Percentiles rank a stretch among this genome's conserved stretches.
phyloP scores from a whole-genome alignment of 257 asterid species.

The Henckelia pumila region DNA sequence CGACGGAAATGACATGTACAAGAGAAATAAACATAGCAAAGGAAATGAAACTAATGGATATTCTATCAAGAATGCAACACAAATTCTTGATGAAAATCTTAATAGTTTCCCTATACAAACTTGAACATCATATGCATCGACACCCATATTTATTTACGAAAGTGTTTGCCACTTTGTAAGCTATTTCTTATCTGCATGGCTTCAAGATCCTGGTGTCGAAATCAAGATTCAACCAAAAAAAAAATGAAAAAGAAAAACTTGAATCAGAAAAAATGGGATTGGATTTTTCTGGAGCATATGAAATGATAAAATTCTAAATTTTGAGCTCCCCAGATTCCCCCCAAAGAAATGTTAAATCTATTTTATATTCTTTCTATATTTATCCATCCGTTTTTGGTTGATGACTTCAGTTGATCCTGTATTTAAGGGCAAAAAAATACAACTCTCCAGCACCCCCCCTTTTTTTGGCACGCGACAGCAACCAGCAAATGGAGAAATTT shows the following conservation, averaged over 20 bases:
- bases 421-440: conserved; percentile 35
- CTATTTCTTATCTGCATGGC: background rate
- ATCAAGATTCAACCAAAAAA: conserved; percentile 13
- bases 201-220: background rate
- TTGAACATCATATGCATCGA: conserved; percentile 43
- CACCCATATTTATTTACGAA: conserved; percentile 39
- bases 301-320: conserved; percentile 8
- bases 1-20: conserved; percentile 46
- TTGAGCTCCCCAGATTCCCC: background rate
- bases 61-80: conserved; percentile 23
- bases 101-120: conserved; percentile 34
- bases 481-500: conserved; percentile 21
- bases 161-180: background rate
- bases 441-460: conserved; percentile 27
- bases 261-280: conserved; percentile 1
- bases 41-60: conserved; percentile 48
- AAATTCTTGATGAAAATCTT: conserved; percentile 32
- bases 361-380: background rate
- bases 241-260: conserved; percentile 13
- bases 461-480: conserved; percentile 27
- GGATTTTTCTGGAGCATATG: background rate
- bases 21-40: conserved; percentile 32
- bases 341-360: conserved; percentile 14
- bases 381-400: conserved; percentile 28
- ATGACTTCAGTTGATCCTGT: conserved; percentile 36